Conservation (phyloP, 202 grass and related monocot species). For the Zoysia matrella region DNA sequence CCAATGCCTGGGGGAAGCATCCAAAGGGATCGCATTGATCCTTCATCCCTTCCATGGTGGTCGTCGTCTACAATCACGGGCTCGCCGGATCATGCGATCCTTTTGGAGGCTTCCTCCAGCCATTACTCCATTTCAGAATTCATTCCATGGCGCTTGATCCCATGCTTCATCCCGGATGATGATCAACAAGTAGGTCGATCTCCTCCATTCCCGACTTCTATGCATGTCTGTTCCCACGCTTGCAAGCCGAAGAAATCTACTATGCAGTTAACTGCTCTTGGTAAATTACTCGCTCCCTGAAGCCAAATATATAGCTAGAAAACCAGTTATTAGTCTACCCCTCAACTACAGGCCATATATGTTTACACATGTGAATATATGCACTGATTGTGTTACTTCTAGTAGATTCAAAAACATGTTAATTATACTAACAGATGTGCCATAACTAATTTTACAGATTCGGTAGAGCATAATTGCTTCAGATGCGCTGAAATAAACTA, state of each 20-base stretch:
- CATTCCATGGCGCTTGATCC: neutral
- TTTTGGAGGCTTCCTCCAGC: conserved; percentile 79
- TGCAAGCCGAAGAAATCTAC: conserved; percentile 10
- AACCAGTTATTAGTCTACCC: neutral
- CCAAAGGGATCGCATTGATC: conserved; percentile 99
- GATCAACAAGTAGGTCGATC: neutral
- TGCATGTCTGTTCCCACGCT: conserved; percentile 9
- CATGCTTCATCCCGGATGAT: neutral
- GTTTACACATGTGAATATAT: neutral
- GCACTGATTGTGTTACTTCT: neutral
- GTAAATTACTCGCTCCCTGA: too few species aligned
- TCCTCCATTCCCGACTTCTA: neutral
- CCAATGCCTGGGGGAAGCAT: conserved; percentile 69
- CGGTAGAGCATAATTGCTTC: conserved; percentile 7
- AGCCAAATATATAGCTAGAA: neutral
- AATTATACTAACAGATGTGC: neutral
- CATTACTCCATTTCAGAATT: conserved; percentile 47
- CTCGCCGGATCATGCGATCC: conserved; percentile 73
- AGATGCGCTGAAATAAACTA: conserved; percentile 35
- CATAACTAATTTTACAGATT: neutral
- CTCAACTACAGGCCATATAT: neutral
- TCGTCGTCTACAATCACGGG: conserved; percentile 11
- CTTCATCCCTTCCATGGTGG: conserved; percentile 32
- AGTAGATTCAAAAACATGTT: conserved; percentile 15
- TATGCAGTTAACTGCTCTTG: neutral